Conservation (phyloP, 331 rosid genomes). For the Rhamnella rubrinervis region DNA sequence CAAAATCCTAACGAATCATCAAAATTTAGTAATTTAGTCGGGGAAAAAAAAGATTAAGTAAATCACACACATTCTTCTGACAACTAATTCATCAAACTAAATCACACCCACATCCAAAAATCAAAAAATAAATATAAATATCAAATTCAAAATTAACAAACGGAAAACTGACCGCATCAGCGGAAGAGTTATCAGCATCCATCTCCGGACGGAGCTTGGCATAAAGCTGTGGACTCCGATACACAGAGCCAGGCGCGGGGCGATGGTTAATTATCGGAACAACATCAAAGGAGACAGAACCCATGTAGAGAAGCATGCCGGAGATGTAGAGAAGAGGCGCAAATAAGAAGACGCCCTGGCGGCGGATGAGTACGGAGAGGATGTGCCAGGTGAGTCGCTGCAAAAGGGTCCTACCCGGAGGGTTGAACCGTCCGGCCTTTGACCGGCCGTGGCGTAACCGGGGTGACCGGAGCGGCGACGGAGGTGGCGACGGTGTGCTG, state of each 20-base stretch:
- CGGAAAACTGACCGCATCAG: conserved; percentile 70
- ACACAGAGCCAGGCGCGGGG: conserved; percentile 75
- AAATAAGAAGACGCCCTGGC: conserved; percentile 89
- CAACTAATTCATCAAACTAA: conserved; percentile 2
- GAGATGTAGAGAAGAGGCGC: conserved; percentile 95
- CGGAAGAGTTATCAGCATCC: conserved; percentile 84
- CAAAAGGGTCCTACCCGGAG: conserved; percentile 53
- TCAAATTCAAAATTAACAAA: not conserved
- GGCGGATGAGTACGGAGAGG: conserved; percentile 82
- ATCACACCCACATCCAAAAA: conserved; percentile 9
- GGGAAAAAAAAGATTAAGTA: not conserved
- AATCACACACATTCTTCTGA: conserved; percentile 1
- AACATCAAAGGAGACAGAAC: conserved; percentile 87
- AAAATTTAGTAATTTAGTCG: not conserved
- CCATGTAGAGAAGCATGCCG: conserved; percentile 93
- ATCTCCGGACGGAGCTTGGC: conserved; percentile 70
- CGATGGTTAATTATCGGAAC: conserved; percentile 83
- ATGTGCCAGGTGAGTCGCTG: conserved; percentile 80
- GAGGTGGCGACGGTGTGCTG: conserved; percentile 87
- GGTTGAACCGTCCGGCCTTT: conserved; percentile 55
- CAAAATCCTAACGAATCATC: conserved; percentile 2
- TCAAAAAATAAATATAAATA: conserved; percentile 1
- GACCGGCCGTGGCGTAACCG: conserved; percentile 68
- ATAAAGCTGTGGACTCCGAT: conserved; percentile 86
- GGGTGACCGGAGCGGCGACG: conserved; percentile 84